Base-by-base conservation (phyloP, 163 green algal species). In the Prototheca stagnorum region DNA sequence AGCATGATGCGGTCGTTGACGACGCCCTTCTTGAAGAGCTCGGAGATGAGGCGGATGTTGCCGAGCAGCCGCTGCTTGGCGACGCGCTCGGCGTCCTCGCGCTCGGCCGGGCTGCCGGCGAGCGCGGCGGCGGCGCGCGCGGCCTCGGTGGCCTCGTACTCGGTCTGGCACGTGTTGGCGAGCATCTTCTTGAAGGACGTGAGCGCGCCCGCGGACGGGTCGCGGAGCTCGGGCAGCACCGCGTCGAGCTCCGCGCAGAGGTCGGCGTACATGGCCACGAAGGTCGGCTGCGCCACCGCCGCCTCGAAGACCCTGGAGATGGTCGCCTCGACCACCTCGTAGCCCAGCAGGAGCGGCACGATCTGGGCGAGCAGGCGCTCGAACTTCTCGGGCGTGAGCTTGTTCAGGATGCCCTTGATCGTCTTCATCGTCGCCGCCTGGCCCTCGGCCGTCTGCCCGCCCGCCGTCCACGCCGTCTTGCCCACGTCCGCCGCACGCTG, bases 381-480 rank as follows among this genome's bases (percentile, higher is more conserved):
- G 67, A 96, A 99, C 67, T 97, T 99, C 67, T 98, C 91, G 0
- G 88, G 91, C 24, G 91, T 97, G 39, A 99, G 80, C 81, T 98
- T 99, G 80, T 99, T 99, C 21, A 99, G 78, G 14, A 97, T 91
- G 51, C 88, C 85, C 73, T 93, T 94, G 24, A 95, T 70, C 47
- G 57, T 68, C 40, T 77, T 74, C n/a, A 88, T 47, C 2, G 79
- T 91, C 47, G 41, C 26, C 40, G 37, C 56, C 2, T 11, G 9
- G 44, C 49, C 57, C 49, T 59, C 57, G 4, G 31, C 39, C 8
- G 12, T 28, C 0, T n/a, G 37, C 5, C n/a, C 25, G n/a, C 47
- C 62, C 4, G 62, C 60, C 24, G 52, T 39, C 76, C 73, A 85
- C 12, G 73, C 71, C 3, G 54, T 74, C n/a, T 55, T 56, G 12